Conservation (phyloP, 169 alveolate species). For the Plasmodium gallinaceum region DNA sequence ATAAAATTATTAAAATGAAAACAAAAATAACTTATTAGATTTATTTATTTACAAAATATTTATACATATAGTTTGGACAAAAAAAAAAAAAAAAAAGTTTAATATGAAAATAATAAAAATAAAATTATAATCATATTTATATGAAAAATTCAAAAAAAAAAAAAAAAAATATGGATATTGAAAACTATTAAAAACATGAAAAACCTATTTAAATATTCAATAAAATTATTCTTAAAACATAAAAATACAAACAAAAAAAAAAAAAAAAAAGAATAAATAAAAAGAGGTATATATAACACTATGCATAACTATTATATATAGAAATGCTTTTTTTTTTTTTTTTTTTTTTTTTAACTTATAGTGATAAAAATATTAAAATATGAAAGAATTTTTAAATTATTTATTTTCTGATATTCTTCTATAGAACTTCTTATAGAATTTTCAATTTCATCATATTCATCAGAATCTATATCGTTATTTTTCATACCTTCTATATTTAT, state of each 20-base stretch:
- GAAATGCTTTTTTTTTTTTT: too few species aligned
- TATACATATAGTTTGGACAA: too few species aligned
- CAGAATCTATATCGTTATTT: slow-evolving; percentile 14
- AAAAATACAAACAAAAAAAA: neutral
- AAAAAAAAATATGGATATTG: too few species aligned
- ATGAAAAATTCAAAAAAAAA: too few species aligned
- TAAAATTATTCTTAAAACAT: neutral
- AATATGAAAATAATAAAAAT: too few species aligned
- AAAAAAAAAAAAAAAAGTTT: neutral
- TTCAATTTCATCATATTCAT: slow-evolving; percentile 53
- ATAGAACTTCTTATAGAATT: slow-evolving; percentile 31
- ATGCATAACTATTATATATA: too few species aligned
- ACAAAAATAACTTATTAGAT: neutral
- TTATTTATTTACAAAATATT: too few species aligned
- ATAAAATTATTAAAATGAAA: slow-evolving; percentile 15
- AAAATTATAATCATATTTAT: too few species aligned
- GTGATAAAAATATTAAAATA: slow-evolving; percentile 24
- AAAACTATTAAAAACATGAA: too few species aligned
- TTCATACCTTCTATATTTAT: slow-evolving; percentile 19
- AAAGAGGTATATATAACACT: neutral
- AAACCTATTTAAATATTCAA: too few species aligned
- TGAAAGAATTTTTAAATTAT: slow-evolving; percentile 43
- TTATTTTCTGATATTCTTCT: slow-evolving; percentile 30
- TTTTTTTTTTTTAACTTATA: slow-evolving; percentile 7
- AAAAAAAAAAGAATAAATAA: neutral